These are phyloP conservation scores for Agaricales sp. DNA, from an alignment of 1,284 basidiomycete genomes.

Conservation along the genomic window DNA sequence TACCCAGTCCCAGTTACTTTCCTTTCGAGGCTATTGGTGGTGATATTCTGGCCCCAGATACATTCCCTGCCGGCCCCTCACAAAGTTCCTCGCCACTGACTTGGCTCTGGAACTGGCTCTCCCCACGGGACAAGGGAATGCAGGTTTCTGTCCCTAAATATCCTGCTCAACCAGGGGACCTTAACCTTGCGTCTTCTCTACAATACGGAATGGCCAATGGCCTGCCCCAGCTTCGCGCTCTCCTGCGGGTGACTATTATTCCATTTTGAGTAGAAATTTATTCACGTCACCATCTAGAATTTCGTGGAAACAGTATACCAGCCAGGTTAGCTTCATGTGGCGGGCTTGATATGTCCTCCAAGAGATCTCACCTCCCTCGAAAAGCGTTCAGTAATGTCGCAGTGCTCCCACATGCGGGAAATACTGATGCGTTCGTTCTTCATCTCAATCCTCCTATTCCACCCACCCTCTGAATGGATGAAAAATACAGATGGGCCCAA, in stretches of 20 bases:
- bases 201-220: conserved; percentile 41
- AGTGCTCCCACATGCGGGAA: conserved; percentile 57
- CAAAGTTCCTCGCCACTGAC: conserved; percentile 28
- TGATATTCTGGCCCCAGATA: conserved; percentile 25
- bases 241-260: conserved; percentile 3
- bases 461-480: neutral
- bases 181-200: conserved; percentile 58
- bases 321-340: conserved; percentile 22
- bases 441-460: too few relatives aligned
- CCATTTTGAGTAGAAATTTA: neutral
- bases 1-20: conserved; percentile 53
- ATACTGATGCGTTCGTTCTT: conserved; percentile 55
- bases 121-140: conserved; percentile 29
- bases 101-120: conserved; percentile 64
- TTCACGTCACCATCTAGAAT: neutral
- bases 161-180: conserved; percentile 30
- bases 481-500: conserved; percentile 35
- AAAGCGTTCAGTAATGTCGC: conserved; percentile 64
- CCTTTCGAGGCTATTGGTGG: conserved; percentile 49
- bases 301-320: conserved; percentile 40
- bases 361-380: conserved; percentile 32
- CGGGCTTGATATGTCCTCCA: neutral
- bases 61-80: conserved; percentile 21
- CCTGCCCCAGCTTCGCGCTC: neutral
- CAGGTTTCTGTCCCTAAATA: conserved; percentile 60